These are phyloP conservation scores for Arachnopeziza araneosa DNA, from an alignment of 2,329 filamentous ascomycete genomes.

Conservation along the genomic window DNA sequence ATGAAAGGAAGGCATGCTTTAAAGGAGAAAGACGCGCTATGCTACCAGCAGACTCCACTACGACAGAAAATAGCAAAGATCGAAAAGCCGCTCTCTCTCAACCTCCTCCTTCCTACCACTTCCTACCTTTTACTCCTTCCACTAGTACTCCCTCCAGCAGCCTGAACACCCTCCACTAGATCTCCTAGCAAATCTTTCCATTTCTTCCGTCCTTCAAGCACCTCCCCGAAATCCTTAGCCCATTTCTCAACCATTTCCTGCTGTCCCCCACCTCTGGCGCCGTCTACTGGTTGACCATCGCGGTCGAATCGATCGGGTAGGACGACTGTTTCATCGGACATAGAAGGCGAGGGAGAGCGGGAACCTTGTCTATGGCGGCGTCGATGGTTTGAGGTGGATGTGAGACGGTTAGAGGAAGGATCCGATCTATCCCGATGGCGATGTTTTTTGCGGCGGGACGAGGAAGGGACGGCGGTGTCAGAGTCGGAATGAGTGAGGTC, in stretches of 20 bases:
- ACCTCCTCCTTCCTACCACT: background rate
- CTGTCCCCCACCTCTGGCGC: background rate
- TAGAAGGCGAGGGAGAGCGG: background rate
- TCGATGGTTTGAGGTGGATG: background rate
- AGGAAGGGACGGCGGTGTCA: background rate
- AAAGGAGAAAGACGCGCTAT: background rate
- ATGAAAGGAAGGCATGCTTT: background rate
- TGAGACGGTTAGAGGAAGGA: background rate
- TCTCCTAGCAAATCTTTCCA: constrained; percentile 28
- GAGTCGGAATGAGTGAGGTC: background rate
- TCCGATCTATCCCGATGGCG: background rate
- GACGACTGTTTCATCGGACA: constrained; percentile 15
- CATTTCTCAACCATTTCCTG: constrained; percentile 28
- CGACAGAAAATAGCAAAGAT: background rate
- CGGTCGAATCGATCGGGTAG: constrained; percentile 28
- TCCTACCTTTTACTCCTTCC: background rate
- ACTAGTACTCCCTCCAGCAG: background rate
- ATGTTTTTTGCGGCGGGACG: background rate
- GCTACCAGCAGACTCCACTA: background rate
- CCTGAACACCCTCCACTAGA: constrained; percentile 14
- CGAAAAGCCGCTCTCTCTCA: background rate
- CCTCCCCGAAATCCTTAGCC: constrained; percentile 22
- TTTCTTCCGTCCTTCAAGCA: constrained; percentile 25
- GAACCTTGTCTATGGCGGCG: background rate
- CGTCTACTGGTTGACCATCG: constrained; percentile 21